Evolutionary conservation across 306 rosid genomes (phyloP).

Genomic region (Trifolium repens): DNA sequence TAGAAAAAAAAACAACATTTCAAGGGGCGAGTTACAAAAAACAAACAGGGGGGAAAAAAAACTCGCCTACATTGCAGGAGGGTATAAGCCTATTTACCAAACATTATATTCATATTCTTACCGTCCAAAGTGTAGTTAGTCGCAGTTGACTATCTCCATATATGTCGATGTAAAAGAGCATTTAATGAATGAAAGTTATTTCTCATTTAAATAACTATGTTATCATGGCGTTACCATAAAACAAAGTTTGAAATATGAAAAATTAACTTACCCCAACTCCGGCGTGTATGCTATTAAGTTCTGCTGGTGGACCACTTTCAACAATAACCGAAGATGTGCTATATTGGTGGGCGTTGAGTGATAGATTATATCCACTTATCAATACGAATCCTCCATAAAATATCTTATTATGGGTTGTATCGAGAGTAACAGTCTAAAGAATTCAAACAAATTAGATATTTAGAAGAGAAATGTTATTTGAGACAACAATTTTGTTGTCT

Average conservation of each 20-base stretch:
- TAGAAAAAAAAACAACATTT: too few species aligned
- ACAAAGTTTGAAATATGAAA: background rate
- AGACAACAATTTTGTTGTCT: too few species aligned
- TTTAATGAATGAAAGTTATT: too few species aligned
- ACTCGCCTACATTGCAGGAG: too few species aligned
- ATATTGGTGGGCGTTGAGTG: background rate
- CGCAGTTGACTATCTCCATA: background rate
- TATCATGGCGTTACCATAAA: background rate
- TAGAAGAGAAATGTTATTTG: too few species aligned
- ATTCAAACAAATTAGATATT: background rate
- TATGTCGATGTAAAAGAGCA: background rate
- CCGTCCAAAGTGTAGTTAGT: conserved; percentile 18
- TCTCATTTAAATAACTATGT: background rate
- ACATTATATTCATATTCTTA: background rate
- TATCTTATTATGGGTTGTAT: background rate
- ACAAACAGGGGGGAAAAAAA: too few species aligned
- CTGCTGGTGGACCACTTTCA: background rate
- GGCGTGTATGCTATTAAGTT: background rate
- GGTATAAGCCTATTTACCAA: too few species aligned
- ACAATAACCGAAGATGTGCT: background rate
- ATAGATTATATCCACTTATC: background rate
- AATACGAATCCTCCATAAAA: background rate
- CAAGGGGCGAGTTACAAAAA: too few species aligned
- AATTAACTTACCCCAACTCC: background rate
- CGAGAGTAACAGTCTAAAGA: background rate